Conservation (phyloP, 228 moss, liverwort and hornwort species). For the Sphagnum fallax region DNA sequence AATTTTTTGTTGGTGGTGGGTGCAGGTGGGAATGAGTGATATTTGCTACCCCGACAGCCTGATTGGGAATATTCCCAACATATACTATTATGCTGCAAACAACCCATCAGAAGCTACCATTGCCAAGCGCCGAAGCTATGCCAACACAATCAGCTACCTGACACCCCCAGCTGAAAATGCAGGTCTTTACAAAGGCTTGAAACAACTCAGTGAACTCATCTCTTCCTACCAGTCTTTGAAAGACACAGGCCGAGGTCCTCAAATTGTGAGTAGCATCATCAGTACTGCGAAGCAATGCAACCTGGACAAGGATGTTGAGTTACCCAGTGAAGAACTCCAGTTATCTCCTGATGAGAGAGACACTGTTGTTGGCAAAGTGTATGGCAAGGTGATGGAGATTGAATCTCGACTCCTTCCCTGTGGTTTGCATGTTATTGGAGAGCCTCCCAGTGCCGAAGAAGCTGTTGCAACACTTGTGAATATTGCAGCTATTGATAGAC, state of each 20-base stretch:
- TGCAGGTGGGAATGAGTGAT: conserved; percentile 97
- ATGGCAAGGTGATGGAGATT: conserved; percentile 97
- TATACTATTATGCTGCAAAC: conserved; percentile 98
- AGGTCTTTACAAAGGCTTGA: conserved; percentile 89
- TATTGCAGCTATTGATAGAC: conserved; percentile 94
- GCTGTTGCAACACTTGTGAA: conserved; percentile 93
- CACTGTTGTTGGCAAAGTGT: conserved; percentile 82
- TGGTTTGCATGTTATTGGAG: conserved; percentile 88
- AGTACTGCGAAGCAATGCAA: conserved; percentile 98
- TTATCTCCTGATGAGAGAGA: conserved; percentile 71
- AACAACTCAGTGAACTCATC: conserved; percentile 95
- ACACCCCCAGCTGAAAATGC: conserved; percentile 99
- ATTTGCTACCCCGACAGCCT: conserved; percentile 81
- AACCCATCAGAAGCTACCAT: conserved; percentile 98
- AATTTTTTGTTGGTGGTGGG: too few relatives aligned
- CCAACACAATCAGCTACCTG: conserved; percentile 96
- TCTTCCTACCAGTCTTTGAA: conserved; percentile 92
- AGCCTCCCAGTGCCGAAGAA: conserved; percentile 88
- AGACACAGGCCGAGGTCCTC: conserved; percentile 83
- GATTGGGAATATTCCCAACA: conserved; percentile 96
- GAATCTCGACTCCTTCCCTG: conserved; percentile 91
- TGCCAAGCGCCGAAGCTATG: conserved; percentile 93
- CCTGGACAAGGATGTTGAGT: conserved; percentile 79
- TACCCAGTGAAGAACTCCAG: conserved; percentile 63
- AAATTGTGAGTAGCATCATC: conserved; percentile 90